Conservation (phyloP, 768 basidiomycete genomes). For the Podaxis sp. region DNA sequence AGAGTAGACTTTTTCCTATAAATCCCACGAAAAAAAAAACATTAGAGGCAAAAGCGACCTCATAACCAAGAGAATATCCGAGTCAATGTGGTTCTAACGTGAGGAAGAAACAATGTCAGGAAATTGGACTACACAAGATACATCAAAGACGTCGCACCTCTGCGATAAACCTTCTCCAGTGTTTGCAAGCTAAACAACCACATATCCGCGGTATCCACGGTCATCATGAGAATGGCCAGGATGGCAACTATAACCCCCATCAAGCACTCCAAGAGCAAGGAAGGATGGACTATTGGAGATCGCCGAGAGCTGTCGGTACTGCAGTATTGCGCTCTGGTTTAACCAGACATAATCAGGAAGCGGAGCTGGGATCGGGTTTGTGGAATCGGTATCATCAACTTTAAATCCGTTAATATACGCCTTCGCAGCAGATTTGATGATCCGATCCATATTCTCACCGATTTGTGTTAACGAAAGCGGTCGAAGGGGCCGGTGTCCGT, state of each 20-base stretch:
- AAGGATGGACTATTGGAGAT: not conserved
- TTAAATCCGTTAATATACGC: not conserved
- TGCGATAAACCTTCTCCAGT: not conserved
- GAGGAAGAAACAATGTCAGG: too few relatives aligned
- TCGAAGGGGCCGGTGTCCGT: too few relatives aligned
- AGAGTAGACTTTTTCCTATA: too few relatives aligned
- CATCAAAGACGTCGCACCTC: not conserved
- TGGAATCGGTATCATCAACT: too few relatives aligned
- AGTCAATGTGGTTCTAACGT: too few relatives aligned
- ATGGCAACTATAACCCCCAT: not conserved
- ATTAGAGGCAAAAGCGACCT: too few relatives aligned
- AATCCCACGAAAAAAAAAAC: too few relatives aligned
- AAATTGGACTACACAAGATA: not conserved
- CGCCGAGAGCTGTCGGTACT: not conserved
- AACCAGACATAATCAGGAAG: not conserved
- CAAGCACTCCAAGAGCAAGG: not conserved
- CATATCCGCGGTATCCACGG: not conserved
- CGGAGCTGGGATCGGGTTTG: not conserved
- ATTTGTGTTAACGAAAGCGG: not conserved
- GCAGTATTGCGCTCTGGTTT: not conserved
- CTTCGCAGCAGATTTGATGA: not conserved
- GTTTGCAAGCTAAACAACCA: not conserved
- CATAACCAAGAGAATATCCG: too few relatives aligned
- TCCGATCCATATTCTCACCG: not conserved
- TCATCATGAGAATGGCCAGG: not conserved